Evolutionary conservation across 108 stramenopile species (phyloP), one percentile per base, ranked within the genome.

Genomic region (Cyclotella distinguenda): DNA sequence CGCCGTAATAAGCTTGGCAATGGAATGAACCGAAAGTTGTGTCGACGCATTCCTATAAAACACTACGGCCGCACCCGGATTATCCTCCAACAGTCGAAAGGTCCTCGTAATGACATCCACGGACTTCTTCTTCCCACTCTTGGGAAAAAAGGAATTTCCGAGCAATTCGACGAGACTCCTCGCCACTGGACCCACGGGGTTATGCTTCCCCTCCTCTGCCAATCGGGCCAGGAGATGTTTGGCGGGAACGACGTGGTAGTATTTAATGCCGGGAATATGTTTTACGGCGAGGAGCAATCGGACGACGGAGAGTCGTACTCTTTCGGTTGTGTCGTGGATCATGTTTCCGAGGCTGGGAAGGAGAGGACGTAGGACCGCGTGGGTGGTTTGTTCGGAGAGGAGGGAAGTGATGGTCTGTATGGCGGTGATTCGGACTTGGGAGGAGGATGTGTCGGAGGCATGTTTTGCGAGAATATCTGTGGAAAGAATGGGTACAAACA

Each of bases 191-290:
- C 86, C 85, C 1, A 64, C 59, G 8, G 78, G 80, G 57, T 80
- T 80, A 12, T 74, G 56, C 12, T 67, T 64, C 25, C 76, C 82
- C 64, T 87, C 93, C 10, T 78, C 82, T 0, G 83, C 94, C 28
- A 97, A 77, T 4, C 97, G 79, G 7, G 84, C 86, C 31, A 87
- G 63, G 15, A 97, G 66, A 75, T 96, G 87, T 27, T 89, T 81
- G 16, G 89, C 91, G 4, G 89, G 86, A 6, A 97, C 97, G 5
- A 97, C 87, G 53, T 99, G 94, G 76, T 93, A 97, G 63, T 94
- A 97, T 38, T 88, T 88, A 58, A 99, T 90, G 1, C 84, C 85
- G 4, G 77, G 70, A 0, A 90, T 65, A 43, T 72, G 64, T 66
- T 97, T 97, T 30, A 97, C 83, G 23, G 67, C 58, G 18, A 78